Conservation (phyloP, 2,329 filamentous ascomycete species). For the Trichoderma guizhouense region DNA sequence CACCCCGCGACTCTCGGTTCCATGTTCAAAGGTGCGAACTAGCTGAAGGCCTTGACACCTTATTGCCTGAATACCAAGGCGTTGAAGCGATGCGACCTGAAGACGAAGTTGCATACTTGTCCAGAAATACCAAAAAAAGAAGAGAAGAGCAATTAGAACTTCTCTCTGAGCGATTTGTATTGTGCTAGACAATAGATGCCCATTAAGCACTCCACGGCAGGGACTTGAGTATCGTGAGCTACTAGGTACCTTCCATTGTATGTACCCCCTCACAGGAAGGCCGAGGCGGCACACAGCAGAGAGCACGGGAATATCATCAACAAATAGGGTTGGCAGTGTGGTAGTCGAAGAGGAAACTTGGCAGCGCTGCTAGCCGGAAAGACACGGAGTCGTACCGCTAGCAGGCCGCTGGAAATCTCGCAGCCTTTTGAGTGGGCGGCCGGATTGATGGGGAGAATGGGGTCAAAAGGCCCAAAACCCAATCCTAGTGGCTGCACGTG, state of each 20-base stretch:
- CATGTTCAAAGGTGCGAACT: neutral
- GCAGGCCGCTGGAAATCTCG: constrained; percentile 9
- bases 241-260: no score
- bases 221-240: neutral
- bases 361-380: constrained; percentile 11
- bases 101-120: neutral
- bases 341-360: neutral
- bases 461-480: neutral
- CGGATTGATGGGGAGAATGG: constrained; percentile 3
- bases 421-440: neutral
- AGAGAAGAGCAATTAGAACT: neutral
- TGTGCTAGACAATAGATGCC: no score
- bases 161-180: no score
- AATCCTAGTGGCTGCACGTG: constrained; percentile 33
- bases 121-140: neutral
- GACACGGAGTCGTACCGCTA: neutral
- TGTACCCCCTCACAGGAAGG: neutral
- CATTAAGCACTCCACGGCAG: no score
- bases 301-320: neutral
- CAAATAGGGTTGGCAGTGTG: neutral
- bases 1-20: neutral
- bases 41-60: neutral
- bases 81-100: neutral
- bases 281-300: neutral
- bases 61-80: neutral